Evolutionary conservation across 1,284 basidiomycete species (phyloP).

Genomic region (Apiotrichum montevideense): DNA sequence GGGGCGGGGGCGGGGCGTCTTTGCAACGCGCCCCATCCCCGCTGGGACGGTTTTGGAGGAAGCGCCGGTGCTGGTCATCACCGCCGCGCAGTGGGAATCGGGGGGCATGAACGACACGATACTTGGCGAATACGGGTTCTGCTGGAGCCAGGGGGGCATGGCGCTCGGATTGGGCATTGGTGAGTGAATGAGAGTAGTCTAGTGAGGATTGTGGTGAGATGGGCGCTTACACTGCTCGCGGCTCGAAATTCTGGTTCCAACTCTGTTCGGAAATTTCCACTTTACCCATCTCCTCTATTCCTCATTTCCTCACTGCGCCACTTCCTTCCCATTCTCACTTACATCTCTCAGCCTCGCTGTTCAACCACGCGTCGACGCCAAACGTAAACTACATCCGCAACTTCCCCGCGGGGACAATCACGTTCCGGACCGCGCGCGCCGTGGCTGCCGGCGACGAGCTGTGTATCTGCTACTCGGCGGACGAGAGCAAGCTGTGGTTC

Average conservation of each 20-base stretch:
- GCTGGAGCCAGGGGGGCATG: slow-evolving; percentile 71
- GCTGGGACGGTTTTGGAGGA: slow-evolving; percentile 67
- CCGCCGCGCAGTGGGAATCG: slow-evolving; percentile 61
- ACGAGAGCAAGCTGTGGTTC: slow-evolving; percentile 46
- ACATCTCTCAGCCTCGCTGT: slow-evolving; percentile 38
- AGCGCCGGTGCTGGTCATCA: slow-evolving; percentile 77
- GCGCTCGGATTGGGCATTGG: slow-evolving; percentile 81
- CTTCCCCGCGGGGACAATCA: slow-evolving; percentile 26
- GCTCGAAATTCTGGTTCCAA: background rate
- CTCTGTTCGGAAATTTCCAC: too few relatives aligned
- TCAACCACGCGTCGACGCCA: slow-evolving; percentile 46
- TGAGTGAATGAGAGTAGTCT: slow-evolving; percentile 49
- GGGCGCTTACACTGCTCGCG: background rate
- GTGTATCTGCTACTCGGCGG: slow-evolving; percentile 43
- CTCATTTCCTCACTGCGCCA: too few relatives aligned
- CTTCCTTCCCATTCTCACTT: background rate
- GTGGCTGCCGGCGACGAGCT: slow-evolving; percentile 38
- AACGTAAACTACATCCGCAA: slow-evolving; percentile 45
- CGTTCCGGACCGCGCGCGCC: slow-evolving; percentile 29
- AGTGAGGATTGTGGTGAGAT: too few relatives aligned
- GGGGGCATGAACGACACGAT: slow-evolving; percentile 59
- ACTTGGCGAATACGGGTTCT: slow-evolving; percentile 78
- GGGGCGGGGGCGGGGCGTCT: slow-evolving; percentile 41
- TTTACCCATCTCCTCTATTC: too few relatives aligned
- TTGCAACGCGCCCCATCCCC: slow-evolving; percentile 55